Conservation (phyloP, 192 early-diverging fungal genomes). For the Umbelopsis sp. region DNA sequence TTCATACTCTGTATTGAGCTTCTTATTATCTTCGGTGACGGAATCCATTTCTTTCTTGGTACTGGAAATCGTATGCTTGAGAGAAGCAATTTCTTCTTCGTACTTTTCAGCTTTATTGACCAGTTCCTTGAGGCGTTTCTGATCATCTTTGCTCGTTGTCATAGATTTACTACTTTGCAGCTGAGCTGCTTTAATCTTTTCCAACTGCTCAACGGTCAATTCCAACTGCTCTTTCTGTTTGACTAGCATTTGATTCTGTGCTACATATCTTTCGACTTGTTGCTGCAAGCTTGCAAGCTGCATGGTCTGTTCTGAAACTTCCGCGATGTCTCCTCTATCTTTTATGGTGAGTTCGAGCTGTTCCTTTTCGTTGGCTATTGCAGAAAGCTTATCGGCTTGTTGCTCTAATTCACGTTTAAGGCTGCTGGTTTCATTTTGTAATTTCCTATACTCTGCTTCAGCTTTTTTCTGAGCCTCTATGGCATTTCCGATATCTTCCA, state of each 20-base stretch:
- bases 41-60: slow-evolving; percentile 54
- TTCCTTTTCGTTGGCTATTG: slow-evolving; percentile 31
- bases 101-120: slow-evolving; percentile 34
- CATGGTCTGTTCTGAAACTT: slow-evolving; percentile 8
- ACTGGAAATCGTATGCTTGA: slow-evolving; percentile 56
- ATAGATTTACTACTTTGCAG: not conserved
- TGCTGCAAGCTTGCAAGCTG: slow-evolving; percentile 34
- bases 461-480: slow-evolving; percentile 39
- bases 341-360: slow-evolving; percentile 34
- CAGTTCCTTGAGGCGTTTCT: slow-evolving; percentile 30
- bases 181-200: slow-evolving; percentile 14
- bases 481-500: slow-evolving; percentile 28
- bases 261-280: slow-evolving; percentile 51
- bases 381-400: not conserved
- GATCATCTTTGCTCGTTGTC: slow-evolving; percentile 12
- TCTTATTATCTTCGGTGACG: slow-evolving; percentile 52
- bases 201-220: slow-evolving; percentile 14
- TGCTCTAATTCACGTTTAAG: slow-evolving; percentile 31
- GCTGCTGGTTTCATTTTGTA: slow-evolving; percentile 32
- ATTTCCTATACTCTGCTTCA: slow-evolving; percentile 26
- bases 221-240: slow-evolving; percentile 37
- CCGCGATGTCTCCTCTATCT: not conserved
- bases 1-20: slow-evolving; percentile 51
- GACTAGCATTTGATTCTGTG: slow-evolving; percentile 40
- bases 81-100: slow-evolving; percentile 42